Percentiles rank a stretch among this genome's conserved stretches.
phyloP scores from a whole-genome alignment of 2,329 filamentous ascomycete species.

The Diaporthe citri region DNA sequence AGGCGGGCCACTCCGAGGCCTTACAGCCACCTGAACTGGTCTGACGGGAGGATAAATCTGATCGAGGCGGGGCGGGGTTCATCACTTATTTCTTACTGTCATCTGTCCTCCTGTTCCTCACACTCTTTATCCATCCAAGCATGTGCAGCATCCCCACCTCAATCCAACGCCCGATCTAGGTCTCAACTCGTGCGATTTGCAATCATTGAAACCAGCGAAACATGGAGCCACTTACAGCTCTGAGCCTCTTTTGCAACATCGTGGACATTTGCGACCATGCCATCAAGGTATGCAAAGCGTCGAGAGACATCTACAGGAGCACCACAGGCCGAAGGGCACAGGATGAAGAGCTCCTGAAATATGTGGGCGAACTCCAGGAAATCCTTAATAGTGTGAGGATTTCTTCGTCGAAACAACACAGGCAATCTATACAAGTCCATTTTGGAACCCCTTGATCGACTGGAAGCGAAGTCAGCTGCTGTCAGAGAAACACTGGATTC shows the following conservation, averaged over 20 bases:
- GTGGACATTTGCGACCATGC: background rate
- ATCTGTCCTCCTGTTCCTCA: too few relatives aligned
- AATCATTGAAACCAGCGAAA: too few relatives aligned
- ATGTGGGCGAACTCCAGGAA: background rate
- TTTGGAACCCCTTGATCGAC: background rate
- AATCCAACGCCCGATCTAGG: too few relatives aligned
- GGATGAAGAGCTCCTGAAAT: background rate
- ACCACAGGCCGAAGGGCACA: background rate
- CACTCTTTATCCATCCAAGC: too few relatives aligned
- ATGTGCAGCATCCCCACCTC: too few relatives aligned
- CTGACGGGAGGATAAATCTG: too few relatives aligned
- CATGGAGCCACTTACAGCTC: background rate
- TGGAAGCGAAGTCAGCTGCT: background rate
- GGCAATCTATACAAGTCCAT: background rate
- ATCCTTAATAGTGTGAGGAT: background rate
- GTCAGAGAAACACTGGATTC: background rate
- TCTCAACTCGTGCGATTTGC: too few relatives aligned
- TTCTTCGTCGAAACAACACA: background rate
- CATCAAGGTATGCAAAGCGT: background rate
- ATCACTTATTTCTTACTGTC: too few relatives aligned
- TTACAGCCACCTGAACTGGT: too few relatives aligned
- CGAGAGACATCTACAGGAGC: background rate
- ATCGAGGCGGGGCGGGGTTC: too few relatives aligned
- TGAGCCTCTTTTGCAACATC: background rate
- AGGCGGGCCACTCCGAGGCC: too few relatives aligned